Conservation (phyloP, 768 basidiomycete genomes). For the Aureoboletus auriporus region DNA sequence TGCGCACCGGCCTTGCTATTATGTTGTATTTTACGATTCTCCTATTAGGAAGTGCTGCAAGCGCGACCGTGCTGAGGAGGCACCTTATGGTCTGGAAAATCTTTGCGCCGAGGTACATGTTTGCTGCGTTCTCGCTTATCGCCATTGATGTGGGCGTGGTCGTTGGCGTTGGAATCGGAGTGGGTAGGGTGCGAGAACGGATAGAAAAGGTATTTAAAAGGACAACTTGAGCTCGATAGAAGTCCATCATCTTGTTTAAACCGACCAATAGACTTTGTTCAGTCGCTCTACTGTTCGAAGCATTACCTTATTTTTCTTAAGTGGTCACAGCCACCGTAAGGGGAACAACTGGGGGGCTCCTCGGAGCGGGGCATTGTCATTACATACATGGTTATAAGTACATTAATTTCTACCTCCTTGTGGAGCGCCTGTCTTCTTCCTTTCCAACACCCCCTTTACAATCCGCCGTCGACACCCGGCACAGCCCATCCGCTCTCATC, state of each 20-base stretch:
- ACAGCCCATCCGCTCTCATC: background rate
- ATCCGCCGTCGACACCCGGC: background rate
- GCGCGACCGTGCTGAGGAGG: conserved; percentile 70
- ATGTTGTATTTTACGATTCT: conserved; percentile 66
- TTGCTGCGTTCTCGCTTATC: conserved; percentile 60
- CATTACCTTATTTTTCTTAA: background rate
- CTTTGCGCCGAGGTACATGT: conserved; percentile 94
- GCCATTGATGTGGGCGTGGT: conserved; percentile 60
- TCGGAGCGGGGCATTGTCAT: conserved; percentile 17
- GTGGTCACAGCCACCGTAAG: background rate
- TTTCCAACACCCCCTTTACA: conserved; percentile 7
- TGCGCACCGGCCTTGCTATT: conserved; percentile 58
- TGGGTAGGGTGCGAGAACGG: conserved; percentile 16
- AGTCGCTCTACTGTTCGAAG: no score
- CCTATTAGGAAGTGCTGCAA: conserved; percentile 64
- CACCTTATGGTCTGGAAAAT: conserved; percentile 99
- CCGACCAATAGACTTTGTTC: background rate
- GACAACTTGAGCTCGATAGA: conserved; percentile 9
- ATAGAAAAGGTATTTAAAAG: conserved; percentile 21
- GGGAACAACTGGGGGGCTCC: no score
- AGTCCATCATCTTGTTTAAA: background rate
- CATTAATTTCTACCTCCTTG: background rate
- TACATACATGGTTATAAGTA: conserved; percentile 13
- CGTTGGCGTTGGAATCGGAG: conserved; percentile 21
- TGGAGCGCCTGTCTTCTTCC: conserved; percentile 1